phyloP scores from a whole-genome alignment of 164 flowering plant species.

The Magnolia changhungtana region DNA sequence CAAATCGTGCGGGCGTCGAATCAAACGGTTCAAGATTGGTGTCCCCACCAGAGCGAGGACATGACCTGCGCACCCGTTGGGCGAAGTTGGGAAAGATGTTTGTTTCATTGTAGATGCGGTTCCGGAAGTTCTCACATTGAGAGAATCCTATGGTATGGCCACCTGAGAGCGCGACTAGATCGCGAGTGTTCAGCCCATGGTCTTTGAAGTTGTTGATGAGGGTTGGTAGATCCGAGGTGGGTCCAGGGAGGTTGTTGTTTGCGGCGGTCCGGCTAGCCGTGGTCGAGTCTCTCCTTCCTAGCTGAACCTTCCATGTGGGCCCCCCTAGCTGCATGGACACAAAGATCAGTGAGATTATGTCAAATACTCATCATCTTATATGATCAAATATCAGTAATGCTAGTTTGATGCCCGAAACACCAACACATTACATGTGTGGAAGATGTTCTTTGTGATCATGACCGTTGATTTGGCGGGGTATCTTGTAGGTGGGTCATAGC shows the following conservation, averaged over 20 bases:
- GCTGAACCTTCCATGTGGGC: slow-evolving; percentile 13
- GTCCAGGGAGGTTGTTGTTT: slow-evolving; percentile 16
- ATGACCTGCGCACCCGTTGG: neutral
- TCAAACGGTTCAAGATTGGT: neutral
- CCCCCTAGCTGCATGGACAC: slow-evolving; percentile 14
- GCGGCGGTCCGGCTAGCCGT: slow-evolving; percentile 12
- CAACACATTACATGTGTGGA: too few relatives aligned
- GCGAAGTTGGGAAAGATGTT: slow-evolving; percentile 17
- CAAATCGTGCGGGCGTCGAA: neutral
- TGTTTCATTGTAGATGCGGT: slow-evolving; percentile 2
- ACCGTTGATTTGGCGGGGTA: too few relatives aligned
- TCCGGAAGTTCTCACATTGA: neutral
- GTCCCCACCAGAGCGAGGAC: neutral
- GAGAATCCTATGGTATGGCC: neutral
- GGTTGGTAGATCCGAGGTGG: slow-evolving; percentile 8
- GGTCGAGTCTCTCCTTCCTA: slow-evolving; percentile 26
- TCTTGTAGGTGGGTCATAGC: neutral
- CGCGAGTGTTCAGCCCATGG: slow-evolving; percentile 15
- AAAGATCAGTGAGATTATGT: too few relatives aligned
- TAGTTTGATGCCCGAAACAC: too few relatives aligned
- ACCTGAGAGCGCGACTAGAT: slow-evolving; percentile 24
- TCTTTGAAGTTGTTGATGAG: slow-evolving; percentile 19
- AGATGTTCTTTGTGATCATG: neutral
- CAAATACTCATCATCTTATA: neutral
- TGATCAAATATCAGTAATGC: neutral